Evolutionary conservation across 495 filamentous ascomycete genomes (phyloP), one percentile per base, ranked within the genome.

Genomic region (Articulospora tetracladia): DNA sequence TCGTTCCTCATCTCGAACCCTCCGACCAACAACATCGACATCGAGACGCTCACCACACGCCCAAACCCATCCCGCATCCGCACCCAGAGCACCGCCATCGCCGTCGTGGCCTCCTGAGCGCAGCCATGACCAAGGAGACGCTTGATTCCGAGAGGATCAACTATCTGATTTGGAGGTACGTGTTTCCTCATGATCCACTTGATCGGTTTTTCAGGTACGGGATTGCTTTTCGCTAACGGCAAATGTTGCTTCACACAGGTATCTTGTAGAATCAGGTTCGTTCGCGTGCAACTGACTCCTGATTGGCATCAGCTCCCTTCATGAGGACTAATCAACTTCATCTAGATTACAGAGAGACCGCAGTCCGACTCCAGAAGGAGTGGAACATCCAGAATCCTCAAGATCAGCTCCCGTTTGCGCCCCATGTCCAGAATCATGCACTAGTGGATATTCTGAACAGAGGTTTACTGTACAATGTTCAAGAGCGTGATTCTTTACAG

Each of bases 111-210:
- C 67, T 67, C 24, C 53, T 61, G 62, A 59, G 59, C 72, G 67
- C 59, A 53, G 76, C 67, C 57, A 80, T 83, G 79, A 57, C 65
- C 19, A 83, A 83, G 71, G 81, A 83, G 69, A 67, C 75, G 61
- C 83, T 98, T 69, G 88, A 90, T 74, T 93, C 92, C 62, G 85
- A 97, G 79, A 88, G 93, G 77, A 85, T 98, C 79, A 98, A 98
- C 83, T 98, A 93, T 81, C 81, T 98, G 77, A 90, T 98, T 79
- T 96, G 92, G 90, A 92, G 92, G 91, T 97, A 83, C 74, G 91
- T 66, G 59, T 63, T 63, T 62, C 32, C 60, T 62, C 66, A 59
- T 66, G 58, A 64, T 64, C 62, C 59, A 44, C 58, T 58, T 36
- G 28, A 46, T 59, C 51, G 55, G 47, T 59, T 58, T 57, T 63